Base-by-base conservation (phyloP, 2,329 filamentous ascomycete genomes). In the Talaromyces sp. region DNA sequence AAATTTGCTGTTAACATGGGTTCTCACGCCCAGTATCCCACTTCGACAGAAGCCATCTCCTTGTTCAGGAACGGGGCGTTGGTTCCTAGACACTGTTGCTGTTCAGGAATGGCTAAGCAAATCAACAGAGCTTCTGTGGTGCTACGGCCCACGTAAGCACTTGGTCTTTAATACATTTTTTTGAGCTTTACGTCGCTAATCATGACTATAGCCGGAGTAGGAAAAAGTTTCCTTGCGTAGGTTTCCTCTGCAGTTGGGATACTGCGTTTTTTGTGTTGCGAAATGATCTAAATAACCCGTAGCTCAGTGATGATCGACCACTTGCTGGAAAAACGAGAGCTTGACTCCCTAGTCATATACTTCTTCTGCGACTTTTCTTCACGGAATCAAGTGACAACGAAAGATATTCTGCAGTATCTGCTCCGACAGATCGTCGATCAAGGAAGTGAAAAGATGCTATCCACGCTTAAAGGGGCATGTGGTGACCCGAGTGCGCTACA, bases 361-460 rank as follows among this genome's bases (percentile, higher is more conserved):
- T 50, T 18, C 44, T 50, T 50, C 23, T 50, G 44, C 44, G 44
- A 33, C 23, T 50, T 50, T 50, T 50, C 44, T 18, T 50, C 44
- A 50, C 44, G 44, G 23, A 27, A 50, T 18, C 44, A 82, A 93
- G 93, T 73, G 96, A 96, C 0, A 91, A 89, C 34, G 83, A 83
- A 72, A 96, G 92, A 59, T 87, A 90, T 66, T 91, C 85, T 50
- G n/a, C 44, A 50, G 23, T 50, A 27, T 27, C 10, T 50, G 44
- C 31, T 33, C 9, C 31, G 31, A 33, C 31, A 33, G 7, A 33
- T 33, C 31, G 7, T 33, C 31, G 31, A 33, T 33, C 31, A 33
- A 33, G 31, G 31, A 9, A 9, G 31, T 33, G 31, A 33, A 33
- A 33, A 33, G 31, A 33, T 33, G 31, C 31, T 33, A 33, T 33